Base-by-base conservation (phyloP, 768 basidiomycete genomes). In the Boletus vinaceobasis region DNA sequence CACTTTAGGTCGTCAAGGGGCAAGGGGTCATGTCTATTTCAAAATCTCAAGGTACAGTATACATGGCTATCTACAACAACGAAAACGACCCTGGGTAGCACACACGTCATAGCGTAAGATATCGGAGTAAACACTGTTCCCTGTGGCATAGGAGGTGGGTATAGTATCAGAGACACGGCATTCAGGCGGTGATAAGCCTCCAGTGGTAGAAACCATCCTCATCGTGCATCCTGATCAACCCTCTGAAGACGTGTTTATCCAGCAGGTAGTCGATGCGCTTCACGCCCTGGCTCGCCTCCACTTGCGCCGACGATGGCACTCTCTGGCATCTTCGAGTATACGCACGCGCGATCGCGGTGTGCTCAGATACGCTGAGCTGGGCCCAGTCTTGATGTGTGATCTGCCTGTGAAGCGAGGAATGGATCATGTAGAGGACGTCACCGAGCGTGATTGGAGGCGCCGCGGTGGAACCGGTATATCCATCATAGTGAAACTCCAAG, bases 401-500 rank as follows among this genome's bases (percentile, higher is more conserved):
- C 55, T 71, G 70, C 52, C 68, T 64, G 50, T 79, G 80, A 56
- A 87, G 63, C n/a, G 70, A 65, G 21, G 66, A 68, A 60, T 83
- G 77, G 40, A 86, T 71, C 44, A 75, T 75, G 51, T 74, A 68
- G 44, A 87, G 72, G 19, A 88, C 75, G 59, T 86, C 86, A n/a
- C 77, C 75, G 4, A 87, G 69, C 3, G 77, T 79, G 61, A 88
- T 82, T 3, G 79, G 77, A 2, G 74, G 74, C 21, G 62, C 52
- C 3, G 53, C 36, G 45, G 66, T 53, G 59, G 65, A 32, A 17
- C 7, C 36, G 53, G 65, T 33, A 48, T 64, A 69, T 42, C 32
- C 70, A 56, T 67, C 63, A 35, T 65, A 55, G 11, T 72, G 69
- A 59, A 73, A 75, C 43, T 76, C 71, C 47, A 88, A 66, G 53